A percentile compares a stretch with the other conserved stretches of the same genome.
These are phyloP conservation scores for Caryopteris hybrid DNA, from an alignment of 305 asterid genomes.

Conservation along the genomic window DNA sequence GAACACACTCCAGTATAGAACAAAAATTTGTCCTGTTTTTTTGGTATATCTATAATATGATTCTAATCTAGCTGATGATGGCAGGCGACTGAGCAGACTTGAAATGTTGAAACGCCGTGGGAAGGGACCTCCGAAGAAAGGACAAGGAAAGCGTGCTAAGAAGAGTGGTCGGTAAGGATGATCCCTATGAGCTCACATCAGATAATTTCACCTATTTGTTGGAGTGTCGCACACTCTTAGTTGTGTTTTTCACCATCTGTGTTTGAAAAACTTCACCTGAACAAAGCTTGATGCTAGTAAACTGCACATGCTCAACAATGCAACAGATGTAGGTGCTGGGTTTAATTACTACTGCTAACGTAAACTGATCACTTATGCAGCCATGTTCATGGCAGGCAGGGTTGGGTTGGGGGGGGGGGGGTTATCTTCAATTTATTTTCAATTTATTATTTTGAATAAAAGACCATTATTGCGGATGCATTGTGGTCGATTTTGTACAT, in stretches of 20 bases:
- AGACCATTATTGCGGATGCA: no score
- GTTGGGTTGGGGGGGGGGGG: no score
- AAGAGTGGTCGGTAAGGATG: conserved; percentile 39
- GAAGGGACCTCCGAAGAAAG: conserved; percentile 96
- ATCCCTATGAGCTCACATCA: not conserved
- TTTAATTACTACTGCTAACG: no score
- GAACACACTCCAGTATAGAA: not conserved
- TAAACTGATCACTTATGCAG: no score
- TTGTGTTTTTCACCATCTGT: not conserved
- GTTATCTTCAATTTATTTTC: no score
- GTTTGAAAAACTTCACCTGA: not conserved
- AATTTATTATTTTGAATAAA: no score
- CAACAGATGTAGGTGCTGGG: not conserved
- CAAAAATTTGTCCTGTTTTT: not conserved
- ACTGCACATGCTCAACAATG: not conserved
- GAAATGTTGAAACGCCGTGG: conserved; percentile 95
- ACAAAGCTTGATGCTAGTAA: not conserved
- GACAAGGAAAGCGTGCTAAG: conserved; percentile 71
- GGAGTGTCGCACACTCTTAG: not conserved
- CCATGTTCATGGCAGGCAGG: no score
- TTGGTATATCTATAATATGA: not conserved
- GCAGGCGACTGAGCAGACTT: conserved; percentile 72
- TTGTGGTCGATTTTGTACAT: no score
- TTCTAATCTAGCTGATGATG: conserved; percentile 6
- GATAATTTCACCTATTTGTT: not conserved